Percentiles rank a stretch among this genome's conserved stretches.
phyloP scores from a whole-genome alignment of 371 early-diverging fungal species.

The Phascolomyces articulosus region DNA sequence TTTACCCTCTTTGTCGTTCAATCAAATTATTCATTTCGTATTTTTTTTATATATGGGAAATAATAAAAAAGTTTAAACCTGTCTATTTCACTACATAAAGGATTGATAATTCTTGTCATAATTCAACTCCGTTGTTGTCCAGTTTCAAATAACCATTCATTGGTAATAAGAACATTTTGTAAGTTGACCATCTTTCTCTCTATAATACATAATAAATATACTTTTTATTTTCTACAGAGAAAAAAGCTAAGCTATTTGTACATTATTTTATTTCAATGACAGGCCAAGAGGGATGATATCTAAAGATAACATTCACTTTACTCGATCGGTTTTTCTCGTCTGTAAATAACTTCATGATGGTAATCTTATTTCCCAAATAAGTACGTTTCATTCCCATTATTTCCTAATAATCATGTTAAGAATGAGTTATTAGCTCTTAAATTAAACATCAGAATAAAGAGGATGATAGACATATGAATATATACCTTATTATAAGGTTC shows the following conservation, averaged over 20 bases:
- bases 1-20: conserved; percentile 74
- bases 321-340: conserved; percentile 18
- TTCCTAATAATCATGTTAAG: conserved; percentile 27
- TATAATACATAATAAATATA: too few species aligned
- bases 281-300: conserved; percentile 60
- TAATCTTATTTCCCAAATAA: conserved; percentile 43
- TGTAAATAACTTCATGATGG: conserved; percentile 19
- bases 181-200: too few species aligned
- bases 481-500: conserved; percentile 45
- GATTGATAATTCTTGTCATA: too few species aligned
- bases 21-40: conserved; percentile 72
- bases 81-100: too few species aligned
- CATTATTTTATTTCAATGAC: conserved; percentile 27
- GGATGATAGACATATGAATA: not conserved
- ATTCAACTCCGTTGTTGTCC: too few species aligned
- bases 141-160: too few species aligned
- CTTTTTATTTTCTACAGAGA: too few species aligned
- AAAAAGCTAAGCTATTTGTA: conserved; percentile 9
- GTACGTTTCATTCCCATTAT: conserved; percentile 42
- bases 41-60: too few species aligned
- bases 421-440: too few species aligned
- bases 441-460: too few species aligned
- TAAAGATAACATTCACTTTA: conserved; percentile 35
- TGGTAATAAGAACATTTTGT: too few species aligned
- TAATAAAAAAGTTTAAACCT: not conserved